phyloP scores from a whole-genome alignment of 1,139 yeast genomes.

The Yamadazyma atmosphaerica region DNA sequence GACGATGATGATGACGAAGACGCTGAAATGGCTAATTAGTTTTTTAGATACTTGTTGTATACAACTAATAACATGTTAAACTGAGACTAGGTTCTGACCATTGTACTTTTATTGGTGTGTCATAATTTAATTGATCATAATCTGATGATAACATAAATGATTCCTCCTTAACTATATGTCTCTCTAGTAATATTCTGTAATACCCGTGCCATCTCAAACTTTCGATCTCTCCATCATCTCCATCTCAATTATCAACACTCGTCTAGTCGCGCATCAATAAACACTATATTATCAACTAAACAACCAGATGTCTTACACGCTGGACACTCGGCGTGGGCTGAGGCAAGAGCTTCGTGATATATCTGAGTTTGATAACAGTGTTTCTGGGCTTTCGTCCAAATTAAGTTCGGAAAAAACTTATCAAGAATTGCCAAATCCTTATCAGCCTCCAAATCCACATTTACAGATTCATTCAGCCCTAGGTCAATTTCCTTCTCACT shows the following conservation, averaged over 20 bases:
- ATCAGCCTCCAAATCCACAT: neutral
- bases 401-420: neutral
- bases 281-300: neutral
- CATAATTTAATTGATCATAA: no score
- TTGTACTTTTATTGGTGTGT: no score
- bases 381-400: conserved; percentile 1
- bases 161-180: no score
- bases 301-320: neutral
- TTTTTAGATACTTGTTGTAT: no score
- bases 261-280: conserved; percentile 1
- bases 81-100: no score
- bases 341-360: conserved; percentile 1
- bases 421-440: neutral
- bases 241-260: no score
- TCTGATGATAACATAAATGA: no score
- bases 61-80: no score
- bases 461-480: neutral
- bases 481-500: neutral
- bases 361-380: conserved; percentile 1
- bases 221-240: no score
- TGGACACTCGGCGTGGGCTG: neutral
- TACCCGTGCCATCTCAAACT: no score
- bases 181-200: no score
- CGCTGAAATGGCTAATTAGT: conserved; percentile 15
- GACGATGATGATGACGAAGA: conserved; percentile 41